Conservation (phyloP, 306 rosid genomes). For the Dryas drummondii region DNA sequence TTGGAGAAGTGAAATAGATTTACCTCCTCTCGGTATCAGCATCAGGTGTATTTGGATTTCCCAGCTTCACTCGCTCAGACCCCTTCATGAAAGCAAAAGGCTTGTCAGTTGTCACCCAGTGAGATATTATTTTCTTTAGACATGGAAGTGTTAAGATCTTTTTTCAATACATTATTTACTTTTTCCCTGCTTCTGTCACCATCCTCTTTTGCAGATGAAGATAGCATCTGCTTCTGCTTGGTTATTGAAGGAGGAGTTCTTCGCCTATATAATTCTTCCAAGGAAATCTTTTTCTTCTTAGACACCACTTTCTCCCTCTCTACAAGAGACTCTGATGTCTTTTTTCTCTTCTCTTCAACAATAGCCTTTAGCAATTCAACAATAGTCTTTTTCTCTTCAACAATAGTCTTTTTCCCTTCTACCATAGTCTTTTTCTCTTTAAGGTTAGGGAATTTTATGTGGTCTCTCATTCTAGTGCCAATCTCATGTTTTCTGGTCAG, state of each 20-base stretch:
- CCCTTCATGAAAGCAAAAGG: no score
- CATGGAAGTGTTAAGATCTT: conserved; percentile 33
- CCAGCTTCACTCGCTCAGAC: background rate
- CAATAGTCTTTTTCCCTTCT: conserved; percentile 23
- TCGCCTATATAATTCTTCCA: conserved; percentile 30
- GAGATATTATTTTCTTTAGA: conserved; percentile 36
- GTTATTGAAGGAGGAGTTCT: conserved; percentile 28
- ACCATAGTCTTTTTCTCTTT: conserved; percentile 29
- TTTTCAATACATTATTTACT: conserved; percentile 31
- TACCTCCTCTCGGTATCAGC: background rate
- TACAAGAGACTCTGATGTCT: conserved; percentile 14
- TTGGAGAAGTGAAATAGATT: background rate
- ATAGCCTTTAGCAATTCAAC: no score
- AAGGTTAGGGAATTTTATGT: conserved; percentile 56
- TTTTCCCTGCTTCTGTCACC: conserved; percentile 31
- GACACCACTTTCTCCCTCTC: conserved; percentile 40
- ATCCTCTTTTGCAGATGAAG: conserved; percentile 30
- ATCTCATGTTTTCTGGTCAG: conserved; percentile 72
- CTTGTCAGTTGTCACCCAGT: conserved; percentile 25
- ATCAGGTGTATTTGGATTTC: background rate
- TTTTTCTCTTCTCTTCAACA: conserved; percentile 15
- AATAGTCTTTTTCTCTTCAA: background rate
- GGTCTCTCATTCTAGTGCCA: conserved; percentile 68
- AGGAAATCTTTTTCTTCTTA: conserved; percentile 28
- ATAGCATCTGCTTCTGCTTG: conserved; percentile 33